Evolutionary conservation across 305 asterid species (phyloP), one percentile per base, ranked within the genome.

Genomic region (Euphrasia arctica): DNA sequence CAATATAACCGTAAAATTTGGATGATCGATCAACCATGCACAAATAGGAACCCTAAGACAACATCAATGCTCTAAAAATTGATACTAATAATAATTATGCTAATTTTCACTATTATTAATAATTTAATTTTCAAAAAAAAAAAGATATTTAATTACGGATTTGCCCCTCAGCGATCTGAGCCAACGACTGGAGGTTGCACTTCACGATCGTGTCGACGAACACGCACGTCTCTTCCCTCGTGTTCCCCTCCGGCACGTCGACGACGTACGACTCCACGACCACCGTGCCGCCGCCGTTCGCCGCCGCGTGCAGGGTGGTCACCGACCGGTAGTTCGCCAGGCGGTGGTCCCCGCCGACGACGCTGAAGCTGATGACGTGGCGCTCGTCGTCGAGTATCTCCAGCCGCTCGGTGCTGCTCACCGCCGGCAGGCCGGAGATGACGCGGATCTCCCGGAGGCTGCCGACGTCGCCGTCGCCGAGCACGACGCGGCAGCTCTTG

Each of bases 221-320:
- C 0, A 87, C 82, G 72, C 88, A 83, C 0, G 95, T 89, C 51
- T 89, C 97, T 43, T 89, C 97, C 3, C 64, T 69, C n/a, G 95
- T 89, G 67, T 89, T 89, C 18, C 97, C 95, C 27, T 70, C 77
- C 0, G 97, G 97, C 60, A 83, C 77, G 70, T 89, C 96, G 0
- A 86, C 96, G 0, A 82, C 83, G 76, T 86, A 89, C 3, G 92
- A 84, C 77, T 89, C 95, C 63, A 85, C 93, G 4, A 83, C 97
- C 4, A 79, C 82, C 3, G 96, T 74, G 41, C 77, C 82, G 45
- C 49, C 71, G 57, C 73, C 82, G 58, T 12, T n/a, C 10, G 58
- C 59, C 50, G 86, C 78, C 49, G 70, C 58, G 69, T 78, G 80
- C 1, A 81, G 76, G 10, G 83, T 81, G 29, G 86, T 81, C 25